Conservation (phyloP, 2,329 filamentous ascomycete genomes). For the Lecanoromycetidae sp. region DNA sequence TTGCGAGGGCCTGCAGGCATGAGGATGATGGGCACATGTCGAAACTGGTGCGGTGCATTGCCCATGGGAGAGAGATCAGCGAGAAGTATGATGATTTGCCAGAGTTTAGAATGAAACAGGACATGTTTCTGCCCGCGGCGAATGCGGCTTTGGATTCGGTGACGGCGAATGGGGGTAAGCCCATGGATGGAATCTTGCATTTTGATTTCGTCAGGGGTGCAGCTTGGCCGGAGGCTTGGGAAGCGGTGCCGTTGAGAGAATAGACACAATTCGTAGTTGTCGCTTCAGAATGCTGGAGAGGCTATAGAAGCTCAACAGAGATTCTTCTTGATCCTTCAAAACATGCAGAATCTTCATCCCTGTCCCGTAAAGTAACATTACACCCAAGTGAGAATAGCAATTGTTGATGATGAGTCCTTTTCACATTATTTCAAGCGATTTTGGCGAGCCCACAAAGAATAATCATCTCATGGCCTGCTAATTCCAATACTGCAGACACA, state of each 20-base stretch:
- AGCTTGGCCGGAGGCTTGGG: slow-evolving; percentile 1
- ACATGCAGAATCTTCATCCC: too few species aligned
- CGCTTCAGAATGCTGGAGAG: too few species aligned
- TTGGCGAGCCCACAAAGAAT: too few species aligned
- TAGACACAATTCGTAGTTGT: too few species aligned
- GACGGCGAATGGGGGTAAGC: neutral
- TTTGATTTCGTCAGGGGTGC: slow-evolving; percentile 7
- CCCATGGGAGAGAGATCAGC: neutral
- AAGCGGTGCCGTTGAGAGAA: neutral
- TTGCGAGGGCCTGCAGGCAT: slow-evolving; percentile 2
- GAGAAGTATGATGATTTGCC: slow-evolving; percentile 1
- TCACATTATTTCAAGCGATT: too few species aligned
- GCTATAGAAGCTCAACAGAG: too few species aligned
- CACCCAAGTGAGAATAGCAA: too few species aligned
- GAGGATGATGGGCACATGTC: slow-evolving; percentile 9
- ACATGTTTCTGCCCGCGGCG: slow-evolving; percentile 8
- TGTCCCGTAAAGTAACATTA: too few species aligned
- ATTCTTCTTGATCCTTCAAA: too few species aligned
- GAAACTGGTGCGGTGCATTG: slow-evolving; percentile 3
- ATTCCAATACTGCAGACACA: too few species aligned
- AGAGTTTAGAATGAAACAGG: slow-evolving; percentile 9
- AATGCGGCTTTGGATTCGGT: slow-evolving; percentile 8
- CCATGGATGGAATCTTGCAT: slow-evolving; percentile 3
- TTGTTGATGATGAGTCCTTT: too few species aligned
- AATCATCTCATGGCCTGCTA: too few species aligned